Percentiles rank a stretch among this genome's conserved stretches.
phyloP scores from a whole-genome alignment of 2,329 filamentous ascomycete species.

The Aspergillus aculeatus region DNA sequence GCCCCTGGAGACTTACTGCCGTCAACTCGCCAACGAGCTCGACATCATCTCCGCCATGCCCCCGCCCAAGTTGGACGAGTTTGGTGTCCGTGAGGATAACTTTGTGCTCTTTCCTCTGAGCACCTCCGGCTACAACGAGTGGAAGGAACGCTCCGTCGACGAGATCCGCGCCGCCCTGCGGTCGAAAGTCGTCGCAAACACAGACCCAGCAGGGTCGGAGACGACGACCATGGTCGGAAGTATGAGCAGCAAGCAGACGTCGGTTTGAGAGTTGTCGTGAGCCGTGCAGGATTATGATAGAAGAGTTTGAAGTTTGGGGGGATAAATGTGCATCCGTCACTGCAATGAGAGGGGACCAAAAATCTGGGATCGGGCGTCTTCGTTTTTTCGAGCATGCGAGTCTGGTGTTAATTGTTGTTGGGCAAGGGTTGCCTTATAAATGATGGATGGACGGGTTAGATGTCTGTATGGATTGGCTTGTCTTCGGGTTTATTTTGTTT shows the following conservation, averaged over 20 bases:
- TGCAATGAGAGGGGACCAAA: slow-evolving; percentile 8
- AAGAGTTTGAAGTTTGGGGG: neutral
- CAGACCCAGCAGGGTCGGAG: slow-evolving; percentile 20
- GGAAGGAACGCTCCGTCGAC: slow-evolving; percentile 49
- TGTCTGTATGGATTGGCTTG: slow-evolving; percentile 7
- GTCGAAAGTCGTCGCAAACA: slow-evolving; percentile 35
- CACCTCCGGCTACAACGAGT: slow-evolving; percentile 48
- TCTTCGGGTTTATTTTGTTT: neutral
- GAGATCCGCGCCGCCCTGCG: slow-evolving; percentile 47
- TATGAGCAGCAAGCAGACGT: slow-evolving; percentile 22
- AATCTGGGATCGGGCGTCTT: slow-evolving; percentile 17
- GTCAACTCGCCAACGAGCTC: slow-evolving; percentile 70
- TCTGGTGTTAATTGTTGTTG: slow-evolving; percentile 26
- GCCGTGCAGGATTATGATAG: neutral
- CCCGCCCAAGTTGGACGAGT: slow-evolving; percentile 53
- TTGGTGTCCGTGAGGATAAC: slow-evolving; percentile 40
- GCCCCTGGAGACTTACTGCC: slow-evolving; percentile 72
- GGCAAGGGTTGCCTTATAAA: neutral
- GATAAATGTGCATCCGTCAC: slow-evolving; percentile 7
- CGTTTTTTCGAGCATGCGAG: slow-evolving; percentile 20
- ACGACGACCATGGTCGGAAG: slow-evolving; percentile 24
- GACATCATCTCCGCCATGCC: slow-evolving; percentile 67
- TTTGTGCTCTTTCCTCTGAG: slow-evolving; percentile 41
- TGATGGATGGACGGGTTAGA: neutral
- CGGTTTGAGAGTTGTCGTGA: slow-evolving; percentile 13